Evolutionary conservation across 306 rosid species (phyloP), one percentile per base, ranked within the genome.

Genomic region (Potentilla sterilis): DNA sequence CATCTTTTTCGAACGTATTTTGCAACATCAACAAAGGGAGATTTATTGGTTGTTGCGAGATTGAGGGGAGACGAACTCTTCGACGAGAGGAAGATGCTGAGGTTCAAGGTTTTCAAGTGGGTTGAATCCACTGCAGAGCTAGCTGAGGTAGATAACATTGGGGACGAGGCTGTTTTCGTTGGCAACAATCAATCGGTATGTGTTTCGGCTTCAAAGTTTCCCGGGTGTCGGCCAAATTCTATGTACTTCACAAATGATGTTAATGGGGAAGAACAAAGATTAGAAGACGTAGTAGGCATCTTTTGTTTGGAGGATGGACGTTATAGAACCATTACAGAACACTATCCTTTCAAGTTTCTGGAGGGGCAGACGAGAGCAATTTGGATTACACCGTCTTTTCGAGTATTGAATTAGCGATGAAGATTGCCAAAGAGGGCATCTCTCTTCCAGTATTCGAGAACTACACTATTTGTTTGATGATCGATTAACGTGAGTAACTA

Each of bases 141-240:
- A 59, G 38, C 12, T 10, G 40, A 28, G 19, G 16, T 59, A 4
- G 14, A 62, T 2, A 13, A 6, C 21, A 32, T 32, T 34, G 67
- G 67, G 67, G 41, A 34, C 7, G 67, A 34, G 18, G 19, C 42
- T 13, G 5, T 62, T 24, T 58, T 62, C 41, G 42, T 62, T 42
- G n/a, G 9, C 7, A 16, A 34, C 41, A 62, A 62, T 62, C n/a
- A 28, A 62, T 32, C 67, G 3, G 19, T 62, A 13, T 32, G 10
- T 62, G n/a, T 62, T 32, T 12, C 6, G 67, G 67, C 42, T 62
- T 34, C 67, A 62, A 62, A 62, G 41, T 62, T 62, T 34, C 67
- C 42, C 10, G n/a, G n/a, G 19, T 62, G 67, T 62, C 19, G 3
- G 41, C 67, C 67, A 32, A 62, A 62, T 34, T 62, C n/a, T 62